phyloP scores from a whole-genome alignment of 495 filamentous ascomycete genomes.

The Trichoderma reesei region DNA sequence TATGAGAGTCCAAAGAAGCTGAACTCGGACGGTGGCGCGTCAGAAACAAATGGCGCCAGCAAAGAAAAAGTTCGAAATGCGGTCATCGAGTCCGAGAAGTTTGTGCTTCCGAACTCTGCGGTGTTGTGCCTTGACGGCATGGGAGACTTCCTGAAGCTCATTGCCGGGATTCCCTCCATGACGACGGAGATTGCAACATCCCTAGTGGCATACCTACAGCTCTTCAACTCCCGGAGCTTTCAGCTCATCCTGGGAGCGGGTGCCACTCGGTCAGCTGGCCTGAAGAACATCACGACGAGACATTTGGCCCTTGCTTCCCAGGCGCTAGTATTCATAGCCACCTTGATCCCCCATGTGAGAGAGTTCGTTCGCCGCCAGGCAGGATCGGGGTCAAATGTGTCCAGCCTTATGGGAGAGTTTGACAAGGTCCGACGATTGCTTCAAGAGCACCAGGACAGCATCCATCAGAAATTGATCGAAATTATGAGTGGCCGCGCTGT shows the following conservation, averaged over 20 bases:
- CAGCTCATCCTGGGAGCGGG: constrained; percentile 94
- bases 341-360: constrained; percentile 79
- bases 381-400: constrained; percentile 36
- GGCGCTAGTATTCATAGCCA: constrained; percentile 76
- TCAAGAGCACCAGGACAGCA: constrained; percentile 87
- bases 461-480: constrained; percentile 90
- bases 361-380: constrained; percentile 82
- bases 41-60: constrained; percentile 39
- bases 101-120: constrained; percentile 76
- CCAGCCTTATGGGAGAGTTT: constrained; percentile 68
- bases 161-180: constrained; percentile 78
- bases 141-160: constrained; percentile 70
- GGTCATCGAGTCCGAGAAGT: constrained; percentile 73
- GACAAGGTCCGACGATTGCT: constrained; percentile 83
- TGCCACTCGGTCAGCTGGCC: constrained; percentile 77
- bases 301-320: constrained; percentile 91
- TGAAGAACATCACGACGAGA: constrained; percentile 94
- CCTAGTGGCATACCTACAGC: constrained; percentile 54
- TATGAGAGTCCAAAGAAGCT: constrained; percentile 28
- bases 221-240: constrained; percentile 89
- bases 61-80: constrained; percentile 67
- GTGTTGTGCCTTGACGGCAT: constrained; percentile 70
- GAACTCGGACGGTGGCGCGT: constrained; percentile 13
- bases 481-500: constrained; percentile 81
- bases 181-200: constrained; percentile 68